These are phyloP conservation scores for Albophoma yamanashiensis DNA, from an alignment of 2,329 filamentous ascomycete species.

Conservation along the genomic window DNA sequence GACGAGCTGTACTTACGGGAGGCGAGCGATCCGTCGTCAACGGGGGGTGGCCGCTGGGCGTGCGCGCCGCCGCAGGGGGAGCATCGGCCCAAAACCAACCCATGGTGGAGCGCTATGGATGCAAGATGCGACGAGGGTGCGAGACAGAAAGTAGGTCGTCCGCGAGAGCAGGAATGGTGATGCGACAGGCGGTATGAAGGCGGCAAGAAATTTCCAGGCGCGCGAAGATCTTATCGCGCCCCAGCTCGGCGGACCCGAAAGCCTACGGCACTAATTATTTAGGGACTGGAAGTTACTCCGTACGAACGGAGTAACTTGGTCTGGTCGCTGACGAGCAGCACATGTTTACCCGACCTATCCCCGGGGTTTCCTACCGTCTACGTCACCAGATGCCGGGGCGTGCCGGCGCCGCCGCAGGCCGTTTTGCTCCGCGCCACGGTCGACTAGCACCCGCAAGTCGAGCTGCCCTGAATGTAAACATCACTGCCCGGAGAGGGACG, in stretches of 20 bases:
- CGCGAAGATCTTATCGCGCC: background rate
- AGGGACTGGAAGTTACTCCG: too few species aligned
- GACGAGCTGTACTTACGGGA: conserved; percentile 14
- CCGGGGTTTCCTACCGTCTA: conserved; percentile 6
- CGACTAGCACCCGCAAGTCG: background rate
- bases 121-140: background rate
- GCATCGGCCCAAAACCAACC: conserved; percentile 55
- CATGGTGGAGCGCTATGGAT: conserved; percentile 25
- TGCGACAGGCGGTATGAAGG: background rate
- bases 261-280: too few species aligned
- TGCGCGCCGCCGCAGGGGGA: conserved; percentile 21
- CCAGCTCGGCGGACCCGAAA: background rate
- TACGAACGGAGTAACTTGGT: background rate
- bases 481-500: conserved; percentile 1
- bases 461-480: conserved; percentile 9
- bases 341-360: conserved; percentile 16
- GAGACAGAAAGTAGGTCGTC: background rate
- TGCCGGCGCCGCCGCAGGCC: background rate
- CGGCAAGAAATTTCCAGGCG: background rate
- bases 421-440: background rate
- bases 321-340: background rate
- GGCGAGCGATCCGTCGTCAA: conserved; percentile 16
- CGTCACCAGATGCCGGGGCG: conserved; percentile 7
- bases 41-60: conserved; percentile 21
- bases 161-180: background rate